A percentile compares a stretch with the other conserved stretches of the same genome.
Conservation (phyloP, 2,329 filamentous ascomycete genomes). For the Penicillium sp. region DNA sequence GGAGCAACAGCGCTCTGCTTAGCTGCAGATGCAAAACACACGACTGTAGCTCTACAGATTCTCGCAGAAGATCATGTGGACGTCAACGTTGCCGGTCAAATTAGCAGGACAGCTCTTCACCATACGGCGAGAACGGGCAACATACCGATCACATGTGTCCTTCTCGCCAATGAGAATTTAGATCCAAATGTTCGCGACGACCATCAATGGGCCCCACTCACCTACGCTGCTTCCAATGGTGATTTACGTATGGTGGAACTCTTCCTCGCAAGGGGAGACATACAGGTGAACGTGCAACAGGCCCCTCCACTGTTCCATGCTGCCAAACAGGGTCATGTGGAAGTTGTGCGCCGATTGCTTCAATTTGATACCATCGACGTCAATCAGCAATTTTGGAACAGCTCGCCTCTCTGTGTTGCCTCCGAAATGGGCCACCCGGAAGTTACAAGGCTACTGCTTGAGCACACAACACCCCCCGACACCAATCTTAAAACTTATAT, state of each 20-base stretch:
- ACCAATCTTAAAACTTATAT: constrained; percentile 8
- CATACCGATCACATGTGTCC: constrained; percentile 3
- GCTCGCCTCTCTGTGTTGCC: constrained; percentile 9
- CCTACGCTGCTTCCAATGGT: constrained; percentile 5
- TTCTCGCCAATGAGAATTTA: constrained; percentile 2
- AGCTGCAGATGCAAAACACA: constrained; percentile 2
- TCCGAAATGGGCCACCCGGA: constrained; percentile 2
- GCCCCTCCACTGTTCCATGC: constrained; percentile 7
- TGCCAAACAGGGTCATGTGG: constrained; percentile 4
- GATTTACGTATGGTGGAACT: constrained; percentile 7
- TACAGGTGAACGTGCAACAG: constrained; percentile 5
- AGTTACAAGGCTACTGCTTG: constrained; percentile 8
- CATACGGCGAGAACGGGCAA: constrained; percentile 1
- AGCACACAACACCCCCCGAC: constrained; percentile 1
- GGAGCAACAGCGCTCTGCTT: constrained; percentile 8
- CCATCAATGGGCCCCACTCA: background rate
- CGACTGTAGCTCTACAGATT: constrained; percentile 4
- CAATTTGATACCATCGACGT: constrained; percentile 6
- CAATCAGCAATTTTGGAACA: constrained; percentile 2
- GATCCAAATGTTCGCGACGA: constrained; percentile 7
- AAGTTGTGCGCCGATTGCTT: constrained; percentile 7
- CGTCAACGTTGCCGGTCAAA: constrained; percentile 2
- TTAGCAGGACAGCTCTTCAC: constrained; percentile 4
- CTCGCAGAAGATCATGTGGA: constrained; percentile 7
- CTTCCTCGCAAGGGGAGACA: constrained; percentile 5